Percentiles rank a stretch among this genome's conserved stretches.
Evolutionary conservation across 1,284 basidiomycete genomes (phyloP).

Genomic region (Irpex sp.): DNA sequence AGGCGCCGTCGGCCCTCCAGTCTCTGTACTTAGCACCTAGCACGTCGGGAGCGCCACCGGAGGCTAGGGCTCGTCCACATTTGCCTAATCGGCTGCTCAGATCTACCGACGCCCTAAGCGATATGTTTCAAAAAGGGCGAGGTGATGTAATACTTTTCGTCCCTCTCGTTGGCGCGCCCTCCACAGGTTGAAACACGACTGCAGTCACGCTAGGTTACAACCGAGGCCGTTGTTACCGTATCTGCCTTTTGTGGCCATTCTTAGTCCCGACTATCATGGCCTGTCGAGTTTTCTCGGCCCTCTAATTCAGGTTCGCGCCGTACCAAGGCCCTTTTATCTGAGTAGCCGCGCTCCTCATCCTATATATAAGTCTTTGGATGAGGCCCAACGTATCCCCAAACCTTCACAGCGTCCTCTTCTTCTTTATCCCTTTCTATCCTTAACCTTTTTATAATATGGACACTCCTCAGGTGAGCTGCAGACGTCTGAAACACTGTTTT

Average conservation of each 20-base stretch:
- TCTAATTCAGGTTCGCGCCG: background rate
- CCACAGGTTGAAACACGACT: slow-evolving; percentile 5
- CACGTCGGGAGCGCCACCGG: slow-evolving; percentile 6
- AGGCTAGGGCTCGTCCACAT: background rate
- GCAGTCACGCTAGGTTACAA: slow-evolving; percentile 2
- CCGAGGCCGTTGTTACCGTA: background rate
- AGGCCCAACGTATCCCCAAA: background rate
- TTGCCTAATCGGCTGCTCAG: slow-evolving; percentile 6
- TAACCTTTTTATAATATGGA: slow-evolving; percentile 5
- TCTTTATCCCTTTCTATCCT: background rate
- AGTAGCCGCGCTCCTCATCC: background rate
- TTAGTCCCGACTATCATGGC: background rate
- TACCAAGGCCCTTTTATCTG: background rate
- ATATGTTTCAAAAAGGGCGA: slow-evolving; percentile 6
- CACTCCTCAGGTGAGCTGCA: background rate
- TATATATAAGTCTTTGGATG: background rate
- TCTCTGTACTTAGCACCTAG: background rate
- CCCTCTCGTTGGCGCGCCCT: background rate
- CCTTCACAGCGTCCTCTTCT: background rate
- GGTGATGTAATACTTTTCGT: slow-evolving; percentile 9
- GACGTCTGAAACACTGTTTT: background rate
- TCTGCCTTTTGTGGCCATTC: background rate
- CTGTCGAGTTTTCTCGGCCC: background rate
- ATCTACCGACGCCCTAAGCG: slow-evolving; percentile 8
- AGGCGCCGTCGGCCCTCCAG: background rate